Evolutionary conservation across 192 early-diverging fungal species (phyloP), one percentile per base, ranked within the genome.

Genomic region (Backusella mclennaniae): DNA sequence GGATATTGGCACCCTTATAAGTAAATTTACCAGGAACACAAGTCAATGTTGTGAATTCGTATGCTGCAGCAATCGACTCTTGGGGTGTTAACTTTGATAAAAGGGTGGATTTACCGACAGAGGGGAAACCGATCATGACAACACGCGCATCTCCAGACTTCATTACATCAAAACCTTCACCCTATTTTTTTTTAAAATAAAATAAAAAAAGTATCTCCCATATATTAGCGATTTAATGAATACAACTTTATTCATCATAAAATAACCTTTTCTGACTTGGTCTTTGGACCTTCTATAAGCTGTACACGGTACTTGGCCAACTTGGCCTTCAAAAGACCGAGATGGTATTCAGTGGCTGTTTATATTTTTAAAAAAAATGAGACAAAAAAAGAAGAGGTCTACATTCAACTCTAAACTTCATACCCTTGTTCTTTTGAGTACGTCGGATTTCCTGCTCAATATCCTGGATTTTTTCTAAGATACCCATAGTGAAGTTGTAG

Each of bases 351-450:
- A 75, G 98, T 96, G 35, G 94, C 94, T 90, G 74, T 56, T 35
- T 59, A 59, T 39, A 39, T 39, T 39, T 38, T 38, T 39, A 11
- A 39, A 3, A 53, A 7, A 31, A 53, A 81, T 67, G 17, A 46
- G 36, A 66, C 29, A 66, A 59, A 15, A 26, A 23, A n/a, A 44
- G 12, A 17, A 75, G 8, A 46, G 35, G 49, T 23, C 44, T 15
- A 23, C 29, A 19, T 23, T 73, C 31, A 38, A 15, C 70, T 17
- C 42, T 44, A 44, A 44, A 44, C 0, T 1, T 15, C 44, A 79
- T 84, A 91, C 90, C 95, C 88, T 99, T 99, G 91, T 99, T 99
- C 89, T 98, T 98, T 85, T 99, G 97, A 41, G 97, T 99, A 77
- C 95, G 91, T 67, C 82, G 87, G 82, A 98, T 96, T 88, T 97